These are phyloP conservation scores for Jamesozyma lodderae DNA, from an alignment of 805 yeast species.

Conservation along the genomic window DNA sequence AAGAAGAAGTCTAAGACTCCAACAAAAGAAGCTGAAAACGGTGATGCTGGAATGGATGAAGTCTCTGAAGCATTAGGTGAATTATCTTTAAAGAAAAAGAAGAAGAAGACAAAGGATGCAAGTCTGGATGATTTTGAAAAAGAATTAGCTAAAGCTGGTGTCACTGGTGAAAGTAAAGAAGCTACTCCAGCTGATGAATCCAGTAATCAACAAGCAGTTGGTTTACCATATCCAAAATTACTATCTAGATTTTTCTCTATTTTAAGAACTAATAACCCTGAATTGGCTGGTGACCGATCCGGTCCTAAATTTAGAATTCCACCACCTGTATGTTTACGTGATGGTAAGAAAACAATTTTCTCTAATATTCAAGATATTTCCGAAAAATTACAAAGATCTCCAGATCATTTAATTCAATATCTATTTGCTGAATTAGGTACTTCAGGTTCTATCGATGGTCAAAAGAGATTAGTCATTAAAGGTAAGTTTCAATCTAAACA, in stretches of 20 bases:
- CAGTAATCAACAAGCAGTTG: constrained; percentile 38
- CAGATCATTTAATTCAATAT: constrained; percentile 94
- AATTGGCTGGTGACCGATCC: constrained; percentile 91
- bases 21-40: constrained; percentile 24
- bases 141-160: constrained; percentile 84
- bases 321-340: constrained; percentile 94
- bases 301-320: constrained; percentile 93
- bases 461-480: constrained; percentile 90
- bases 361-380: constrained; percentile 94
- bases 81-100: constrained; percentile 67
- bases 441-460: constrained; percentile 97
- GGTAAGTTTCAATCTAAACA: constrained; percentile 98
- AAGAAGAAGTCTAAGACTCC: constrained; percentile 58
- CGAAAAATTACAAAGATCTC: constrained; percentile 88
- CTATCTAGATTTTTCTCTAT: constrained; percentile 79
- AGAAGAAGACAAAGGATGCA: constrained; percentile 58
- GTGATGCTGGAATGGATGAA: constrained; percentile 28
- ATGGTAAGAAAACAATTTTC: constrained; percentile 95
- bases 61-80: constrained; percentile 60
- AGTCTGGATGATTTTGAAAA: constrained; percentile 78
- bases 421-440: constrained; percentile 98
- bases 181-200: constrained; percentile 28
- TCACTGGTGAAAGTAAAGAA: constrained; percentile 41
- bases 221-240: constrained; percentile 65
- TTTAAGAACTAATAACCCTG: constrained; percentile 90